Evolutionary conservation across 768 basidiomycete species (phyloP), one percentile per base, ranked within the genome.

Genomic region (Cubamyces sp.): DNA sequence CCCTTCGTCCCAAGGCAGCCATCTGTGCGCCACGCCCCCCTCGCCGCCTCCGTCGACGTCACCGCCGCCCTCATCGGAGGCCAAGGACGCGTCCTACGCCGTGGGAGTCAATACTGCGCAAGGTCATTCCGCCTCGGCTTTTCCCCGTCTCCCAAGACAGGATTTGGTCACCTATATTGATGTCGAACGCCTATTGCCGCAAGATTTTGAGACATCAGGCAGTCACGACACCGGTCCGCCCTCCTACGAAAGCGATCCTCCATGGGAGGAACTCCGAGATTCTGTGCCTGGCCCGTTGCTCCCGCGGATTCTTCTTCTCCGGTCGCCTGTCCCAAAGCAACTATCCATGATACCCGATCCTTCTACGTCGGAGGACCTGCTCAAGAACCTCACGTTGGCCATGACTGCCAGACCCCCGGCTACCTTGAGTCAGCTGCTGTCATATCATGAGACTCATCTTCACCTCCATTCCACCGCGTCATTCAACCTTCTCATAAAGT

Each of bases 401-500:
- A 57, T 78, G 39, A 73, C 70, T 23, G 64, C 67, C n/a, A 71
- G 67, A 8, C 70, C 69, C 28, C 76, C 73, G 15, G 72, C 75
- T 18, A 67, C 69, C 46, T 71, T 81, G 42, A 71, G 77, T 3
- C 71, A 68, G 8, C 65, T 86, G n/a, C 54, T 85, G n/a, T 77
- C 81, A 55, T 85, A 82, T 66, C 84, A 87, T 68, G 73, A 71
- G 34, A 50, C 62, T 7, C 72, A 66, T 53, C 74, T 71, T 5
- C 12, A 26, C 25, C 57, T 76, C 18, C 78, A 75, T 56, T 77
- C 79, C 21, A 75, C 78, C 50, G 68, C 61, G 8, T 79, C 82
- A 0, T 83, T 74, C 71, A 82, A 83, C 65, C 62, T 79, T 21
- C 75, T 83, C 67, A 74, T 82, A 45, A 56, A 67, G 28, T 70